Evolutionary conservation across 257 asterid species (phyloP).

Genomic region (Echites panduratus): DNA sequence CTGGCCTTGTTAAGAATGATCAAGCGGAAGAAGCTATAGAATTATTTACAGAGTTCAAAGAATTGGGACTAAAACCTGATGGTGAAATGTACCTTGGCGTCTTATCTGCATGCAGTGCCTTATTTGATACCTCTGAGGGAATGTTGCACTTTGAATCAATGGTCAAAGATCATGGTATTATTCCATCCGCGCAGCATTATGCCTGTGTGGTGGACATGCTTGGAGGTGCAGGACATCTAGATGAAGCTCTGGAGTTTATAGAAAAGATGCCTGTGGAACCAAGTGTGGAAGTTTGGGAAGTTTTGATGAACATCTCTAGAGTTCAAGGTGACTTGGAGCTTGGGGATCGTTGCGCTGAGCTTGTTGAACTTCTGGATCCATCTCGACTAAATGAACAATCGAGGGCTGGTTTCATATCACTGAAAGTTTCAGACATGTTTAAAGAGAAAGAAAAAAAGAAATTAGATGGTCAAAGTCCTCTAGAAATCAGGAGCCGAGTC

Average conservation of each 20-base stretch:
- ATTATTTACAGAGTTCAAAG: conserved; percentile 62
- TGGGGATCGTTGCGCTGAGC: conserved; percentile 73
- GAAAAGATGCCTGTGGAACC: conserved; percentile 64
- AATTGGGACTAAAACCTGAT: conserved; percentile 60
- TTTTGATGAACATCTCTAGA: conserved; percentile 59
- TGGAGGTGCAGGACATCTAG: conserved; percentile 60
- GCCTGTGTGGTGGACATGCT: conserved; percentile 62
- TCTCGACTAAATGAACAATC: conserved; percentile 55
- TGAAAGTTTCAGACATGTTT: conserved; percentile 42
- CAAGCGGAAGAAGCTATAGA: conserved; percentile 61
- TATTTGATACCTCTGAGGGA: conserved; percentile 61
- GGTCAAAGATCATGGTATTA: conserved; percentile 53
- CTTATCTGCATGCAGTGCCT: conserved; percentile 52
- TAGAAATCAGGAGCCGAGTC: conserved; percentile 48
- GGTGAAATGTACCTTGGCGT: conserved; percentile 60
- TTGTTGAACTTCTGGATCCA: conserved; percentile 54
- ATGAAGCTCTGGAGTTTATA: conserved; percentile 77
- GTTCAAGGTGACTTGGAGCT: conserved; percentile 68
- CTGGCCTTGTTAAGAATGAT: conserved; percentile 64
- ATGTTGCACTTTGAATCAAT: conserved; percentile 71
- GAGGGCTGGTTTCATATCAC: conserved; percentile 57
- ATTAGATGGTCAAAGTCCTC: conserved; percentile 41
- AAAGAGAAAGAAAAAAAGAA: conserved; percentile 51
- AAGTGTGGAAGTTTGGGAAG: conserved; percentile 52
- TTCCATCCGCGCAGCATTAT: conserved; percentile 69